Base-by-base conservation (phyloP, 345 rosid species). In the Gossypium longicalyx region DNA sequence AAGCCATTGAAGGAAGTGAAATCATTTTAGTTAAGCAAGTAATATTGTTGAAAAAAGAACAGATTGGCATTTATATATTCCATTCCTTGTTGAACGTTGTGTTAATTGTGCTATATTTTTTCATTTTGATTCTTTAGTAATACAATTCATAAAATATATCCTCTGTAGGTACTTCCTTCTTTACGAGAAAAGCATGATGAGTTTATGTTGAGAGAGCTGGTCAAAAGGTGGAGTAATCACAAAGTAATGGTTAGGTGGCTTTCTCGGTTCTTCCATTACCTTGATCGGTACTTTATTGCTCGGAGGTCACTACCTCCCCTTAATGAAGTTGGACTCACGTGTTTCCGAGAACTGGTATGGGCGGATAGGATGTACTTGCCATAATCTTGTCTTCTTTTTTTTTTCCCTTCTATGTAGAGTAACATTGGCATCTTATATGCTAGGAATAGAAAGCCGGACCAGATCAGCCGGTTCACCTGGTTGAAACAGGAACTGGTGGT, bases 191-290 rank as follows among this genome's bases (percentile, higher is more conserved):
- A 86, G 70, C 81, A 74, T 68, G 82, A 79, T 11, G 88, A 83
- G 76, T 80, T 83, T 78, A 67, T 88, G 85, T 45, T 88, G 74
- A 82, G 87, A 66, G 91, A 86, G 62, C 81, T 86, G 27, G 83
- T 86, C 27, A 83, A 76, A 67, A 79, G 86, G 74, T 88, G 89
- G 89, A 76, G 76, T 7, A 82, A 84, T 72, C 83, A 84, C 75
- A 83, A 84, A 76, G 80, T 83, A 52, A 82, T 88, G 91, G 86
- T 81, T 72, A 76, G 83, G 79, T 85, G 88, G 89, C 82, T 88
- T 67, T 82, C 81, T 38, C 83, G 85, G 45, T 81, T 88, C 77
- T 88, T 88, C 77, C 67, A 83, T 74, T 86, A 84, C 74, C 87
- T 88, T 41, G 87, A 86, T 44, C 84, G 91, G 9, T 82, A 77